A percentile compares a stretch with the other conserved stretches of the same genome.
Evolutionary conservation across 2,329 filamentous ascomycete species (phyloP).

Genomic region (Paramyrothecium sp.): DNA sequence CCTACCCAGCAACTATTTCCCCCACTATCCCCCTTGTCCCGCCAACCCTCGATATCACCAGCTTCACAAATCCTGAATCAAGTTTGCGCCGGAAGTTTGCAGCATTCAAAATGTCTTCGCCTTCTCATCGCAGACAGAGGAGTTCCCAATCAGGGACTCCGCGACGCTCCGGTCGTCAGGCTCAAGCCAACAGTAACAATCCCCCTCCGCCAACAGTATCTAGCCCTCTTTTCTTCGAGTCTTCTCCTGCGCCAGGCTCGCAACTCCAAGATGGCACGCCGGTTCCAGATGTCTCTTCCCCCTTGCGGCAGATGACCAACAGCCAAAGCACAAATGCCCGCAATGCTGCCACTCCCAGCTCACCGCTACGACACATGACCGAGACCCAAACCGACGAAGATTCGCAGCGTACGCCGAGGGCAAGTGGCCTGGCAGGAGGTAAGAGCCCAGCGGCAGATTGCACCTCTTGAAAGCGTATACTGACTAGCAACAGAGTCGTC

Average conservation of each 20-base stretch:
- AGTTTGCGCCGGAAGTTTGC: not conserved
- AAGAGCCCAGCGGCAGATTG: slow-evolving; percentile 19
- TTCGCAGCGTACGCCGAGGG: slow-evolving; percentile 69
- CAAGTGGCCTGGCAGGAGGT: slow-evolving; percentile 65
- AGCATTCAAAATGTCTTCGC: slow-evolving; percentile 37
- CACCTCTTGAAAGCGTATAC: not conserved
- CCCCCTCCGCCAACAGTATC: slow-evolving; percentile 59
- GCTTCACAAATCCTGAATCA: slow-evolving; percentile 10
- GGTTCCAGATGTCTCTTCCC: slow-evolving; percentile 46
- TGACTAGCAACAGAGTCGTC: slow-evolving; percentile 69
- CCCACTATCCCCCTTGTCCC: slow-evolving; percentile 22
- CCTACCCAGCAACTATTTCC: slow-evolving; percentile 9
- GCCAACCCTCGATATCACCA: slow-evolving; percentile 15
- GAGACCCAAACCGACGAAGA: slow-evolving; percentile 52
- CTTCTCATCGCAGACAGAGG: slow-evolving; percentile 45
- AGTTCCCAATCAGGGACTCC: slow-evolving; percentile 51
- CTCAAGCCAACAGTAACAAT: slow-evolving; percentile 30
- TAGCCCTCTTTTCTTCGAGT: slow-evolving; percentile 78
- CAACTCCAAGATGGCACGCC: slow-evolving; percentile 25
- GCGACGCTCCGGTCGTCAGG: slow-evolving; percentile 38
- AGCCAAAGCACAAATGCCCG: slow-evolving; percentile 48
- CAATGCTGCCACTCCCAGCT: slow-evolving; percentile 45
- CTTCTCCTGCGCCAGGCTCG: slow-evolving; percentile 33
- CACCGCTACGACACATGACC: slow-evolving; percentile 57
- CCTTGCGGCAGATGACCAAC: slow-evolving; percentile 55